Conservation (phyloP, 2,329 filamentous ascomycete species). For the Alternaria sp. region DNA sequence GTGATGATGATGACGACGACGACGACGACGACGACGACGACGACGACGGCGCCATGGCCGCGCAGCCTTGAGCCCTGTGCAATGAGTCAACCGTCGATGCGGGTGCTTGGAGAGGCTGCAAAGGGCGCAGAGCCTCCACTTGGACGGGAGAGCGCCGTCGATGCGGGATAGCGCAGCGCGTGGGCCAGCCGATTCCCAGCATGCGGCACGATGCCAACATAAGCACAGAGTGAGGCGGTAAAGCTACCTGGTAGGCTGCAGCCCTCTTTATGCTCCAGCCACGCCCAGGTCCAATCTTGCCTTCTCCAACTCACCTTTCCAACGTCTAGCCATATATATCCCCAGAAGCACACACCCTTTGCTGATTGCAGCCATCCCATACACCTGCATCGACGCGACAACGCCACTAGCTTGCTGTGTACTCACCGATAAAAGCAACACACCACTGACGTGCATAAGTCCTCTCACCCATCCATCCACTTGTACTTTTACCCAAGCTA, state of each 20-base stretch:
- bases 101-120: neutral
- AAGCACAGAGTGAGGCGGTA: constrained; percentile 38
- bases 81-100: constrained; percentile 21
- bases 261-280: constrained; percentile 34
- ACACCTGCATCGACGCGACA: constrained; percentile 7
- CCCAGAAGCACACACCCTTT: neutral
- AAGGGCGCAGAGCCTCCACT: constrained; percentile 24
- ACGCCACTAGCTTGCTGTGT: constrained; percentile 9
- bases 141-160: constrained; percentile 15
- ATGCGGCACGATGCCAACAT: constrained; percentile 24
- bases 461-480: constrained; percentile 7
- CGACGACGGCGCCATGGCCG: constrained; percentile 8
- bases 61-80: constrained; percentile 25
- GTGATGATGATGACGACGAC: constrained; percentile 5
- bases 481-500: constrained; percentile 12
- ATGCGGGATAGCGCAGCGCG: constrained; percentile 27
- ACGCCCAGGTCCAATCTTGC: constrained; percentile 27
- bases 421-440: constrained; percentile 21
- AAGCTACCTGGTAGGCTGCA: constrained; percentile 36
- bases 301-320: constrained; percentile 8
- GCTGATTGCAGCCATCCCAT: neutral
- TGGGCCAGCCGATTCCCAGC: constrained; percentile 27
- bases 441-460: constrained; percentile 16
- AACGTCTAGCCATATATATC: neutral
- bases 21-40: constrained; percentile 1